These are phyloP conservation scores for Coleophoma crateriformis DNA, from an alignment of 2,329 filamentous ascomycete species.

Conservation along the genomic window DNA sequence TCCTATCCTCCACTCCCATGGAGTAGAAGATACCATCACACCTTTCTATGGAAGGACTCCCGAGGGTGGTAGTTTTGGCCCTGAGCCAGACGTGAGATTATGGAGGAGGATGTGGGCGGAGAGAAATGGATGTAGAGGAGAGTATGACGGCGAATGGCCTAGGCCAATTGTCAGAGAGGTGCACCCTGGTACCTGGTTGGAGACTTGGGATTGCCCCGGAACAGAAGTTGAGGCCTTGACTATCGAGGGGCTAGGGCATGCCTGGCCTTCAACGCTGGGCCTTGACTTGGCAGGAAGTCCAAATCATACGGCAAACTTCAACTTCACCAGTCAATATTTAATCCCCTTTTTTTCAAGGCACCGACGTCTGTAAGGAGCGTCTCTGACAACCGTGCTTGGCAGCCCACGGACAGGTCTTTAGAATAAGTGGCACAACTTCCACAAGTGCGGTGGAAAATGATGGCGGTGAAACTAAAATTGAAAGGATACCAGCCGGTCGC, in stretches of 20 bases:
- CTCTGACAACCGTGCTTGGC: too few relatives aligned
- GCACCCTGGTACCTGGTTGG: background rate
- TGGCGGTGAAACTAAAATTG: too few relatives aligned
- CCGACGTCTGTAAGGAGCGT: background rate
- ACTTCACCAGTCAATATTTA: conserved; percentile 6
- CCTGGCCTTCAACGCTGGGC: conserved; percentile 4
- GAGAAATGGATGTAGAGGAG: conserved; percentile 8
- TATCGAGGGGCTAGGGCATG: conserved; percentile 1
- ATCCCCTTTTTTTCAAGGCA: conserved; percentile 5
- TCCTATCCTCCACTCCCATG: conserved; percentile 1
- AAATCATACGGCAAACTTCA: conserved; percentile 5
- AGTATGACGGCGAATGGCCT: conserved; percentile 1
- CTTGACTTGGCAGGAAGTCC: conserved; percentile 4
- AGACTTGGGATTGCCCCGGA: conserved; percentile 6
- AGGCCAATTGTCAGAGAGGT: background rate
- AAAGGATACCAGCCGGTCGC: too few relatives aligned
- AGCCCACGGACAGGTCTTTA: too few relatives aligned
- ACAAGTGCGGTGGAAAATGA: too few relatives aligned
- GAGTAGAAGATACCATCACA: conserved; percentile 1
- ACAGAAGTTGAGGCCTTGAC: conserved; percentile 5
- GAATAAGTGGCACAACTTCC: too few relatives aligned
- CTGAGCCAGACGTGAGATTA: conserved; percentile 5
- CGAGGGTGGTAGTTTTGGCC: background rate
- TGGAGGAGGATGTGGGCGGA: conserved; percentile 6
- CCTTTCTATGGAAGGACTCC: background rate